Conservation (phyloP, 495 filamentous ascomycete genomes). For the Penicillium arizonense region DNA sequence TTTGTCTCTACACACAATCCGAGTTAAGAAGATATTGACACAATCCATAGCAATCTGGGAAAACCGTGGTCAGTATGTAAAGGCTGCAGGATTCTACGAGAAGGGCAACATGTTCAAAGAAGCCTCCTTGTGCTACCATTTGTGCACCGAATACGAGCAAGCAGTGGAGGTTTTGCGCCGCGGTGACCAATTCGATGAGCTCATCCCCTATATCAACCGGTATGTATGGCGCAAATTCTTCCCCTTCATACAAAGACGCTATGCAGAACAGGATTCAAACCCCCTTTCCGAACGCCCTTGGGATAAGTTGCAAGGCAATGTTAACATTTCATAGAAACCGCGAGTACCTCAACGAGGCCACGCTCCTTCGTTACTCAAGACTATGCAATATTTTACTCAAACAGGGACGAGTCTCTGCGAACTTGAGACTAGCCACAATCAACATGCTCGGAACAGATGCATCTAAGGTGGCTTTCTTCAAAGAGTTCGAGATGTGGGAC, state of each 20-base stretch:
- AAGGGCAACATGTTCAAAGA: constrained; percentile 3
- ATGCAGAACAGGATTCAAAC: too few species aligned
- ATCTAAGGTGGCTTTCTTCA: constrained; percentile 23
- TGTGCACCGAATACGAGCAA: constrained; percentile 11
- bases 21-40: background rate
- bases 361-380: constrained; percentile 11
- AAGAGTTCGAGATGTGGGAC: constrained; percentile 29
- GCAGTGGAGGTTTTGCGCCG: constrained; percentile 37
- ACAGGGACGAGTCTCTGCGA: constrained; percentile 22
- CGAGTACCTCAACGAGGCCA: background rate
- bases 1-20: background rate
- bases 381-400: constrained; percentile 30
- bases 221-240: background rate
- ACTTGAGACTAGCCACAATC: constrained; percentile 18
- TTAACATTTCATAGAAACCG: constrained; percentile 3
- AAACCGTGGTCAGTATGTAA: constrained; percentile 2
- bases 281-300: too few species aligned
- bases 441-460: constrained; percentile 18
- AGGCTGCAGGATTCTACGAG: constrained; percentile 19
- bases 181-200: constrained; percentile 16
- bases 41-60: constrained; percentile 9
- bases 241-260: background rate
- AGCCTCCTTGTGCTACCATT: constrained; percentile 18
- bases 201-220: constrained; percentile 22
- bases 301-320: too few species aligned